Evolutionary conservation across 805 yeast genomes (phyloP).

Genomic region (Hanseniaspora valbyensis): DNA sequence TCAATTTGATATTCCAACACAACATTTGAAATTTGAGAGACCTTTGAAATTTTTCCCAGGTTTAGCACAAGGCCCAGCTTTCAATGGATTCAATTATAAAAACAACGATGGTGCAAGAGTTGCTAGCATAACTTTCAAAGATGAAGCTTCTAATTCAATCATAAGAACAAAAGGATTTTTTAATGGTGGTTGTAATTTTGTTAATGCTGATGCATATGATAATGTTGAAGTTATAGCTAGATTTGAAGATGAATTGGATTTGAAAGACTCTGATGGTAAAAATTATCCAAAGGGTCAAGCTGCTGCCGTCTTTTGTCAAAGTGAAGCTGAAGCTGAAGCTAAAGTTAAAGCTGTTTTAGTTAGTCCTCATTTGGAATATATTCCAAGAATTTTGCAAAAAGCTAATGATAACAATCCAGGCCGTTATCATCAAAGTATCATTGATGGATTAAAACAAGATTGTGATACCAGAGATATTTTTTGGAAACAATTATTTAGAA

Average conservation of each 20-base stretch:
- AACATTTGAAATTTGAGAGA: slow-evolving; percentile 69
- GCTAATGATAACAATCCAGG: slow-evolving; percentile 18
- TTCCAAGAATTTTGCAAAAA: slow-evolving; percentile 40
- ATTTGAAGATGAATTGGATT: slow-evolving; percentile 37
- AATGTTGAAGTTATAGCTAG: slow-evolving; percentile 64
- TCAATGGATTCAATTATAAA: slow-evolving; percentile 66
- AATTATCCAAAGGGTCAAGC: slow-evolving; percentile 35
- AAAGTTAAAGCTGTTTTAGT: slow-evolving; percentile 60
- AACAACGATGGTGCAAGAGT: slow-evolving; percentile 68
- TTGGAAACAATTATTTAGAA: slow-evolving; percentile 43
- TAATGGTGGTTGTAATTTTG: not conserved
- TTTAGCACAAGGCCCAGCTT: slow-evolving; percentile 67
- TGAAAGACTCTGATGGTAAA: slow-evolving; percentile 30
- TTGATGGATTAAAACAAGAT: slow-evolving; percentile 33
- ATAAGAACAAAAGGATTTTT: not conserved
- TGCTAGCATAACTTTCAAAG: slow-evolving; percentile 35
- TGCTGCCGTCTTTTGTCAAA: slow-evolving; percentile 55
- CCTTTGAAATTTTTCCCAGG: slow-evolving; percentile 72
- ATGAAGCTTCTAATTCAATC: slow-evolving; percentile 19
- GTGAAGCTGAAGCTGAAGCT: slow-evolving; percentile 40
- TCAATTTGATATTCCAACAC: slow-evolving; percentile 74
- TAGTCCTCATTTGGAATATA: slow-evolving; percentile 87
- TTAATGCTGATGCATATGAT: slow-evolving; percentile 16
- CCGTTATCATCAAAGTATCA: slow-evolving; percentile 29
- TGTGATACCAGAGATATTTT: slow-evolving; percentile 45